Conservation (phyloP, 306 rosid species). For the Erythrophleum fordii region DNA sequence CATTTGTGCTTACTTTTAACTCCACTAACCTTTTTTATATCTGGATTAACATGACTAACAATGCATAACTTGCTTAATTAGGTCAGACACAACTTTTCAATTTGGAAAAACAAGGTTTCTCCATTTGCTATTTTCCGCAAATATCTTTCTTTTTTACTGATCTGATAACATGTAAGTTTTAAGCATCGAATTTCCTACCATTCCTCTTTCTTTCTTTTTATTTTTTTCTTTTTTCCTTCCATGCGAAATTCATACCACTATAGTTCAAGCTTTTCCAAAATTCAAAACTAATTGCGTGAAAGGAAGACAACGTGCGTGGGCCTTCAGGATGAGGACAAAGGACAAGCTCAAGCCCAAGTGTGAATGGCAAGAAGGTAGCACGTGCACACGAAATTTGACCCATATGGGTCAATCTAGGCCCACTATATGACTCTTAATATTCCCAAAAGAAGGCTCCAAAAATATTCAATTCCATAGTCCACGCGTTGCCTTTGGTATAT, state of each 20-base stretch:
- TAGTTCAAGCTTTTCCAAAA: neutral
- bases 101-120: neutral
- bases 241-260: too few relatives aligned
- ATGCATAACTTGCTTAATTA: neutral
- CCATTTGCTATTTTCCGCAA: neutral
- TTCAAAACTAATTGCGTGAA: neutral
- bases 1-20: neutral
- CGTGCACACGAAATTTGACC: neutral
- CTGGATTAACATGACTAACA: neutral
- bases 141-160: neutral
- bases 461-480: constrained; percentile 6
- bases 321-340: neutral
- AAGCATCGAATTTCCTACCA: neutral
- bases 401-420: neutral
- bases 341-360: neutral
- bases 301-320: neutral
- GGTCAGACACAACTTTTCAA: neutral
- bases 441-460: neutral
- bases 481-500: too few relatives aligned
- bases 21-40: neutral
- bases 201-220: neutral
- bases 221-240: too few relatives aligned
- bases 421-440: neutral
- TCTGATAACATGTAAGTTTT: neutral
- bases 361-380: neutral